Percentiles rank a stretch among this genome's conserved stretches.
These are phyloP conservation scores for Kickxella alabastrina DNA, from an alignment of 192 early-diverging fungal genomes.

Conservation along the genomic window DNA sequence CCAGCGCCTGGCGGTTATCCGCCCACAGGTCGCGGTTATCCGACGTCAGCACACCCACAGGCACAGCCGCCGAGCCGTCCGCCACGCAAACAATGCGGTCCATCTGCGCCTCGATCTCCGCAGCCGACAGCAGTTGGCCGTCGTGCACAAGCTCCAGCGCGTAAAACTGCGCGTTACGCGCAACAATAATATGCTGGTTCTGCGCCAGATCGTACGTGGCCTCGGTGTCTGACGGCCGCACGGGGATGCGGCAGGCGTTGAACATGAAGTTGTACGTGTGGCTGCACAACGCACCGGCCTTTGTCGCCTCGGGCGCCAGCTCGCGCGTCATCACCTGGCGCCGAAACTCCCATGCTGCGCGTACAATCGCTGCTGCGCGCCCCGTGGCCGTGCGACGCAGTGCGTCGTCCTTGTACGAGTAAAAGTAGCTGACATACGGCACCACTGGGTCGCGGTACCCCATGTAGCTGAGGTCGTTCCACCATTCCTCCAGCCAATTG, in stretches of 20 bases:
- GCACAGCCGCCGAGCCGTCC: conserved; percentile 61
- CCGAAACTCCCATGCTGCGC: conserved; percentile 88
- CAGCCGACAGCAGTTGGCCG: conserved; percentile 76
- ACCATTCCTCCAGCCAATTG: conserved; percentile 97
- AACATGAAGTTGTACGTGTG: conserved; percentile 96
- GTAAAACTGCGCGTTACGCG: conserved; percentile 91
- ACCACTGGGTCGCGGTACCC: conserved; percentile 96
- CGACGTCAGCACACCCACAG: conserved; percentile 86
- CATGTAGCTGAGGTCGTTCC: conserved; percentile 93
- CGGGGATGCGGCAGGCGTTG: conserved; percentile 89
- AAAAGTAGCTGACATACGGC: conserved; percentile 96
- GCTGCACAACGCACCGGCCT: conserved; percentile 76
- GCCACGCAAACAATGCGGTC: conserved; percentile 64
- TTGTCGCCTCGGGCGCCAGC: conserved; percentile 79
- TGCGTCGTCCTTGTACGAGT: conserved; percentile 86
- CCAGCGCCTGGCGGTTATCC: conserved; percentile 67
- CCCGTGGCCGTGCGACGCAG: conserved; percentile 67
- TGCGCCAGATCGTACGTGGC: conserved; percentile 63
- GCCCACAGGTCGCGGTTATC: conserved; percentile 94
- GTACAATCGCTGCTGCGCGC: conserved; percentile 86
- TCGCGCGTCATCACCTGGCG: conserved; percentile 68
- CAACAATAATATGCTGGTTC: conserved; percentile 82
- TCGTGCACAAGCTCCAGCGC: conserved; percentile 67
- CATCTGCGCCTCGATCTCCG: conserved; percentile 79
- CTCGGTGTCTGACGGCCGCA: conserved; percentile 79